These are phyloP conservation scores for Xylaria arbuscula DNA, from an alignment of 2,329 filamentous ascomycete species.

Conservation along the genomic window DNA sequence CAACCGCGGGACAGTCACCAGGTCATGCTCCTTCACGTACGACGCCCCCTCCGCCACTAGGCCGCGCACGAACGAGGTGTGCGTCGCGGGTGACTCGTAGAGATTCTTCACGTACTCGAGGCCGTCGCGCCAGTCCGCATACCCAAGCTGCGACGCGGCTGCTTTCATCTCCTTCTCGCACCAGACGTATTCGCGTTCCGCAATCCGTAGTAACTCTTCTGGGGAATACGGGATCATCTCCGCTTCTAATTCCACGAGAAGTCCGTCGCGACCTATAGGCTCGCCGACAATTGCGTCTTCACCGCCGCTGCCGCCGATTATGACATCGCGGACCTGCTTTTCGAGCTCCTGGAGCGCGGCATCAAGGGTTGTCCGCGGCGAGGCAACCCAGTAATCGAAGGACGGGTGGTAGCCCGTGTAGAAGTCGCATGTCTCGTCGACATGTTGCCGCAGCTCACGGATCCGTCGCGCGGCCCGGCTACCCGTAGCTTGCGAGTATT, in stretches of 20 bases:
- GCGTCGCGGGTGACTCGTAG: constrained; percentile 64
- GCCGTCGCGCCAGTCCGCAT: constrained; percentile 62
- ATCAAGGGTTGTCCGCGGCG: constrained; percentile 57
- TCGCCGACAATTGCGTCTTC: constrained; percentile 66
- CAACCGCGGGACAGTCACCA: constrained; percentile 65
- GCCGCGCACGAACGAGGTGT: constrained; percentile 62
- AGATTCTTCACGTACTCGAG: constrained; percentile 67
- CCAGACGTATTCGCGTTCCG: constrained; percentile 64
- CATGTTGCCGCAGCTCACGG: constrained; percentile 53
- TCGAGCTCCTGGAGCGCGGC: constrained; percentile 54
- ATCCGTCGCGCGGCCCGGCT: constrained; percentile 60
- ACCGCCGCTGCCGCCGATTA: constrained; percentile 59
- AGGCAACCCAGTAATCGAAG: constrained; percentile 67
- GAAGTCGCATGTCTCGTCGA: constrained; percentile 62
- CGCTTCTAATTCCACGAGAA: constrained; percentile 63
- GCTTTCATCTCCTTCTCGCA: constrained; percentile 66
- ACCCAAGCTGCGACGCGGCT: constrained; percentile 61
- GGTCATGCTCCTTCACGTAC: constrained; percentile 64
- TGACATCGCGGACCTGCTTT: constrained; percentile 50
- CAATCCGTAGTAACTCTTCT: constrained; percentile 65
- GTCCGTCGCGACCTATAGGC: constrained; percentile 63
- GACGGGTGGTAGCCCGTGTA: constrained; percentile 66
- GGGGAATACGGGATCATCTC: constrained; percentile 70
- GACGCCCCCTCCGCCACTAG: constrained; percentile 63
- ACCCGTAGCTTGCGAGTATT: constrained; percentile 56